Evolutionary conservation across 1,284 basidiomycete species (phyloP).

Genomic region (Pseudozyma tsukubaensis): DNA sequence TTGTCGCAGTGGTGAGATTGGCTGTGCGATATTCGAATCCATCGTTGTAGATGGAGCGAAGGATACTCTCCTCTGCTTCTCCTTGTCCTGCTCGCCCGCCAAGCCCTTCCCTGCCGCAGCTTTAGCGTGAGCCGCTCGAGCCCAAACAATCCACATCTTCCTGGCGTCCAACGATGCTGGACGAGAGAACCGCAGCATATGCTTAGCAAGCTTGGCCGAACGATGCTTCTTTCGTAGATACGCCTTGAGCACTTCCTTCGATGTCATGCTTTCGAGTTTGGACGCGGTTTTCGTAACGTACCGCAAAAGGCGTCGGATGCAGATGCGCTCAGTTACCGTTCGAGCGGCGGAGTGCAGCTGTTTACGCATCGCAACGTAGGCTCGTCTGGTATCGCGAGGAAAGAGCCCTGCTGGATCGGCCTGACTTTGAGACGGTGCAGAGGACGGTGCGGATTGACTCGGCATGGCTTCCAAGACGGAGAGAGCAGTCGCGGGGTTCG

Average conservation of each 20-base stretch:
- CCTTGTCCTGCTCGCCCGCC: background rate
- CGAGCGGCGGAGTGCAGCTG: conserved; percentile 11
- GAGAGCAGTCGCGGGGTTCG: background rate
- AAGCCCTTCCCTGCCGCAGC: background rate
- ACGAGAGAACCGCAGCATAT: conserved; percentile 3
- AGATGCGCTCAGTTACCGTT: conserved; percentile 10
- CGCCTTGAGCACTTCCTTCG: background rate
- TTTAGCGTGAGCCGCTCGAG: conserved; percentile 12
- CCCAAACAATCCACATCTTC: conserved; percentile 34
- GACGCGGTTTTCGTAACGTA: conserved; percentile 11
- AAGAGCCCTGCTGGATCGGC: conserved; percentile 24
- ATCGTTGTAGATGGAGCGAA: no score
- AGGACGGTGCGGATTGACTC: background rate
- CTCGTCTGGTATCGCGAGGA: conserved; percentile 17
- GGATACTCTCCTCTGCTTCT: background rate
- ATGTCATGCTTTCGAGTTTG: background rate
- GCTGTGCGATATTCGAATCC: background rate
- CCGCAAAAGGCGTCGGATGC: conserved; percentile 13
- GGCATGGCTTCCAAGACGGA: background rate
- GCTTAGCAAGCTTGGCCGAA: conserved; percentile 15
- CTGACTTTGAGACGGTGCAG: conserved; percentile 2
- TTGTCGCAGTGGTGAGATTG: background rate
- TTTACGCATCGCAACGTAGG: conserved; percentile 25
- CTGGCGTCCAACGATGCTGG: conserved; percentile 24
- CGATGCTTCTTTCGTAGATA: conserved; percentile 16